These are phyloP conservation scores for Tympanopsis confertula DNA, from an alignment of 2,329 filamentous ascomycete genomes.

Conservation along the genomic window DNA sequence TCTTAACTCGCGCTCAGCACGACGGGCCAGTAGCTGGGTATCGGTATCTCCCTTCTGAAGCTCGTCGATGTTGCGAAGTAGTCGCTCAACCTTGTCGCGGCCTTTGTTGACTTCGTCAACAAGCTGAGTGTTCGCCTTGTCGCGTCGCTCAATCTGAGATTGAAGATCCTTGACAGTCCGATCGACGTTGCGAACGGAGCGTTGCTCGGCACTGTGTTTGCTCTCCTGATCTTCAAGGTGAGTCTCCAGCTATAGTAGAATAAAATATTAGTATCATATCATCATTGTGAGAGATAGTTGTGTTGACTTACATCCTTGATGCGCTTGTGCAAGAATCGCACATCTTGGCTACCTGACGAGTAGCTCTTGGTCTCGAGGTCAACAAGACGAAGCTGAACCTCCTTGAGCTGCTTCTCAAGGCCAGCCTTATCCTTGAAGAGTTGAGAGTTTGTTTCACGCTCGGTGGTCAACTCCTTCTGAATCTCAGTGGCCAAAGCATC, in stretches of 20 bases:
- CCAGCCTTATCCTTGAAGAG: conserved; percentile 82
- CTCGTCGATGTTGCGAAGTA: conserved; percentile 85
- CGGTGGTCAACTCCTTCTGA: conserved; percentile 80
- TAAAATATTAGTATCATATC: conserved; percentile 14
- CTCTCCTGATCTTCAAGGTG: conserved; percentile 76
- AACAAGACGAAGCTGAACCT: conserved; percentile 78
- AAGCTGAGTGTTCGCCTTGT: conserved; percentile 73
- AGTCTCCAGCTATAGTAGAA: conserved; percentile 59
- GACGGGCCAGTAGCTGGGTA: conserved; percentile 68
- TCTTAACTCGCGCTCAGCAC: conserved; percentile 78
- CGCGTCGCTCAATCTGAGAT: conserved; percentile 80
- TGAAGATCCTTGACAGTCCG: conserved; percentile 89
- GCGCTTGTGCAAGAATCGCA: conserved; percentile 85
- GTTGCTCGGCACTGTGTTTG: conserved; percentile 68
- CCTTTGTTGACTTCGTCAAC: conserved; percentile 74
- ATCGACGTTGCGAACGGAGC: conserved; percentile 83
- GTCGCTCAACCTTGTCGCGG: conserved; percentile 81
- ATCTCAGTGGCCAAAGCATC: conserved; percentile 79
- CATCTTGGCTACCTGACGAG: conserved; percentile 84
- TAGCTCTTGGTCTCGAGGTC: conserved; percentile 96
- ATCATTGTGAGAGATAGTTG: neutral
- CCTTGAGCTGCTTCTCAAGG: conserved; percentile 81
- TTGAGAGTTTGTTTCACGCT: conserved; percentile 70
- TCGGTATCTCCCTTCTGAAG: conserved; percentile 78
- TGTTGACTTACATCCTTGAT: conserved; percentile 72